Evolutionary conservation across 2,329 filamentous ascomycete species (phyloP).

Genomic region (Lanzia echinophila): DNA sequence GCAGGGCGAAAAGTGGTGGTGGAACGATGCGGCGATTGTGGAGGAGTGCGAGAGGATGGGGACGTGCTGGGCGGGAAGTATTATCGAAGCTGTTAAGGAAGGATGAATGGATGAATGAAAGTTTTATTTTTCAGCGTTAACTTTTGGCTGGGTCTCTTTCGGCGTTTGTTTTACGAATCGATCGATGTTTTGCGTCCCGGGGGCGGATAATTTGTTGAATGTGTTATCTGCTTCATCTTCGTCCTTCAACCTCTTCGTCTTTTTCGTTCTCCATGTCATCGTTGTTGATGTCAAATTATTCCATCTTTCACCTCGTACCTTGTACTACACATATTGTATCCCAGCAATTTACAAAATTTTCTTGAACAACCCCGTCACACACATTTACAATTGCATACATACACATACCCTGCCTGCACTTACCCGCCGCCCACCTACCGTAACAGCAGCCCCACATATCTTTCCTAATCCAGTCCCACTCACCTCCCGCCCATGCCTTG

Average conservation of each 20-base stretch:
- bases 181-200: not conserved
- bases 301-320: not conserved
- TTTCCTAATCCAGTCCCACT: too few relatives aligned
- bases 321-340: not conserved
- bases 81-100: slow-evolving; percentile 49
- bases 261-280: not conserved
- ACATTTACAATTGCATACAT: too few relatives aligned
- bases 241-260: not conserved
- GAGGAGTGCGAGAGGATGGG: slow-evolving; percentile 48
- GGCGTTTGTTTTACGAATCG: not conserved
- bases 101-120: not conserved
- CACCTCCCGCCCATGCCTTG: not conserved
- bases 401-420: too few relatives aligned
- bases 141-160: not conserved
- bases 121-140: not conserved
- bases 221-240: not conserved
- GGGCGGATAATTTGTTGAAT: not conserved
- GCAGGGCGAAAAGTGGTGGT: slow-evolving; percentile 47
- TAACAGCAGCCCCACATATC: too few relatives aligned
- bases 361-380: too few relatives aligned
- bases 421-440: too few relatives aligned
- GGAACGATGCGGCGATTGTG: slow-evolving; percentile 49
- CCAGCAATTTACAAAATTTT: too few relatives aligned
- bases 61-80: slow-evolving; percentile 53
- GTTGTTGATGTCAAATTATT: not conserved